These are phyloP conservation scores for Isochrysis galbana DNA, from an alignment of 78 protist genomes.

Conservation along the genomic window DNA sequence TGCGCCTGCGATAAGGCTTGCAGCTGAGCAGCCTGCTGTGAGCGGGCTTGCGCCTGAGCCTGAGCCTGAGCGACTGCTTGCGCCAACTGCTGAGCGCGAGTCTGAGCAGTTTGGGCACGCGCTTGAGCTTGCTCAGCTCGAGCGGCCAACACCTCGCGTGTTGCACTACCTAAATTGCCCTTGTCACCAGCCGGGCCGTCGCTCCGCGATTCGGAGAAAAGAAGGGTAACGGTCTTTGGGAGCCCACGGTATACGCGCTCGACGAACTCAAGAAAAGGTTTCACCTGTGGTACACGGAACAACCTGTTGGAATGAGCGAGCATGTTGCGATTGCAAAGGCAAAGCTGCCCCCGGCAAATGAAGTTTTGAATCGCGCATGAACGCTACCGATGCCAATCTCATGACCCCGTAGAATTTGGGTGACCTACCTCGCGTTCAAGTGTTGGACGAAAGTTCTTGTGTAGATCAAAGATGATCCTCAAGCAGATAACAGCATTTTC, in stretches of 20 bases:
- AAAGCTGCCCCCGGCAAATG: no score
- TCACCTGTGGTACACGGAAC: no score
- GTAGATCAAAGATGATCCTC: conserved; percentile 83
- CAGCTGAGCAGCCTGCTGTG: neutral
- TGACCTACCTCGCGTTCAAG: conserved; percentile 59
- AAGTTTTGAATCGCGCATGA: no score
- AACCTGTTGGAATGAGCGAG: no score
- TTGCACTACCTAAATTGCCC: no score
- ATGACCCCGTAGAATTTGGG: no score
- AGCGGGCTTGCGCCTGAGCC: neutral
- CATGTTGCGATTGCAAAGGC: no score
- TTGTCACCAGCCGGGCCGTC: neutral
- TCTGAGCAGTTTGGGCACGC: neutral
- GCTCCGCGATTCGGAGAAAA: neutral
- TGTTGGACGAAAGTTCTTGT: conserved; percentile 70
- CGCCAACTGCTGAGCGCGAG: neutral
- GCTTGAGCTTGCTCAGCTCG: neutral
- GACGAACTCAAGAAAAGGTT: conserved; percentile 76
- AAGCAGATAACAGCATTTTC: conserved; percentile 81
- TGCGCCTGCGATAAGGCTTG: neutral
- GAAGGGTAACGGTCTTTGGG: neutral
- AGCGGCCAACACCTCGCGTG: no score
- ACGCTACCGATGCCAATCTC: no score
- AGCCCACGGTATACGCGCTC: conserved; percentile 47
- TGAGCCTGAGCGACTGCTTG: neutral